Evolutionary conservation across 1,284 basidiomycete genomes (phyloP).

Genomic region (Pseudozyma thailandica): DNA sequence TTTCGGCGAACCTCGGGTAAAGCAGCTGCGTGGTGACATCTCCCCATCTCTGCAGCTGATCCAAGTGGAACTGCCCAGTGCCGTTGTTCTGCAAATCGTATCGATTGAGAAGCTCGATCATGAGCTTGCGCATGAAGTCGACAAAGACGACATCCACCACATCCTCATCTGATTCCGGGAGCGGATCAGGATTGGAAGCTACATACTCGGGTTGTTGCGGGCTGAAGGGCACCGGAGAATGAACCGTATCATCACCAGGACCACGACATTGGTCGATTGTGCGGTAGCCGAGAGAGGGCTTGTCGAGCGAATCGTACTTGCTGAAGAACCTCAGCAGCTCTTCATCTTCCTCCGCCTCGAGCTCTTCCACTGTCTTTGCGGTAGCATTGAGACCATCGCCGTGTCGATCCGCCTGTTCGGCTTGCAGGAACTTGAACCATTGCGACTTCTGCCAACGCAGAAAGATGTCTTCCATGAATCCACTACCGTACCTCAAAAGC

Average conservation of each 20-base stretch:
- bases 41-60: slow-evolving; percentile 53
- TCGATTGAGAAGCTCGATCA: slow-evolving; percentile 44
- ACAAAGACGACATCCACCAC: slow-evolving; percentile 55
- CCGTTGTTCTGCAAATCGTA: slow-evolving; percentile 38
- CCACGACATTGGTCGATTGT: slow-evolving; percentile 60
- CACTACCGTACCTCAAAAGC: slow-evolving; percentile 26
- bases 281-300: slow-evolving; percentile 63
- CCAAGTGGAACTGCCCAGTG: slow-evolving; percentile 30
- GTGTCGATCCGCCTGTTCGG: slow-evolving; percentile 22
- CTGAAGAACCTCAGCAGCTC: slow-evolving; percentile 32
- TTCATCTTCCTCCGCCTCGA: slow-evolving; percentile 51
- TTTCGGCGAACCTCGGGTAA: slow-evolving; percentile 57
- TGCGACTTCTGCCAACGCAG: slow-evolving; percentile 47
- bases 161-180: slow-evolving; percentile 30
- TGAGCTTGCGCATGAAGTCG: slow-evolving; percentile 38
- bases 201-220: slow-evolving; percentile 63
- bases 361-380: slow-evolving; percentile 10
- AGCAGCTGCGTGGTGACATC: slow-evolving; percentile 61
- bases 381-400: slow-evolving; percentile 17
- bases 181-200: slow-evolving; percentile 45
- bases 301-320: slow-evolving; percentile 44
- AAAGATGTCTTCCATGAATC: slow-evolving; percentile 47
- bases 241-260: slow-evolving; percentile 62
- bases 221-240: slow-evolving; percentile 50
- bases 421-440: slow-evolving; percentile 43